Evolutionary conservation across 176 grass and related monocot genomes (phyloP).

Genomic region (Lolium multiflorum): DNA sequence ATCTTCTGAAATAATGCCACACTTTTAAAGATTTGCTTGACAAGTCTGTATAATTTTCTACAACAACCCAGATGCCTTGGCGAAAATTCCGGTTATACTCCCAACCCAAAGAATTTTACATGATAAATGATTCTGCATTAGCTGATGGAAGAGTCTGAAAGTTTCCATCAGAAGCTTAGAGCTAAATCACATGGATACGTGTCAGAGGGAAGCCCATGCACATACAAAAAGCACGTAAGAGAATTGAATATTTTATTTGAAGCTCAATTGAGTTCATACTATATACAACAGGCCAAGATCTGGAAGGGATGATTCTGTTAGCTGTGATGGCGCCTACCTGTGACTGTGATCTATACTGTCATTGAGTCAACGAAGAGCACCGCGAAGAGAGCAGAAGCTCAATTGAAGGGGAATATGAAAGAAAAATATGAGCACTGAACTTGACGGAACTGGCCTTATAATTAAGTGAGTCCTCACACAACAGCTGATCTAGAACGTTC

Average conservation of each 20-base stretch:
- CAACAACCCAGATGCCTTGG: not conserved
- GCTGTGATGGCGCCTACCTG: conserved; percentile 51
- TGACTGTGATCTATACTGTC: conserved; percentile 22
- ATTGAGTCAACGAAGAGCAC: conserved; percentile 30
- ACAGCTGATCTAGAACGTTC: not conserved
- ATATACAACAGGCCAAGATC: conserved; percentile 22
- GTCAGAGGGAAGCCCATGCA: too few relatives aligned
- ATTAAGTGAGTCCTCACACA: conserved; percentile 8
- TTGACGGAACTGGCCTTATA: not conserved
- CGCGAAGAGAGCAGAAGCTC: not conserved
- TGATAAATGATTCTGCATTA: too few relatives aligned
- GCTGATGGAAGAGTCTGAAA: not conserved
- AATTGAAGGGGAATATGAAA: not conserved
- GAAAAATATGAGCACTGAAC: not conserved
- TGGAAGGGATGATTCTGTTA: conserved; percentile 56
- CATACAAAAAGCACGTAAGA: not conserved
- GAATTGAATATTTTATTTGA: not conserved
- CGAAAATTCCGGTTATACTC: not conserved
- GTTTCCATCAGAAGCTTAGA: not conserved
- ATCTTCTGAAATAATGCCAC: conserved; percentile 12
- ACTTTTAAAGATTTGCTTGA: conserved; percentile 14
- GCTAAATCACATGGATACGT: not conserved
- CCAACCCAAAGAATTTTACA: not conserved
- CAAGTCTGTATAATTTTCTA: conserved; percentile 27
- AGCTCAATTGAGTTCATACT: not conserved